Evolutionary conservation across 495 filamentous ascomycete species (phyloP).

Genomic region (Podospora anserina): DNA sequence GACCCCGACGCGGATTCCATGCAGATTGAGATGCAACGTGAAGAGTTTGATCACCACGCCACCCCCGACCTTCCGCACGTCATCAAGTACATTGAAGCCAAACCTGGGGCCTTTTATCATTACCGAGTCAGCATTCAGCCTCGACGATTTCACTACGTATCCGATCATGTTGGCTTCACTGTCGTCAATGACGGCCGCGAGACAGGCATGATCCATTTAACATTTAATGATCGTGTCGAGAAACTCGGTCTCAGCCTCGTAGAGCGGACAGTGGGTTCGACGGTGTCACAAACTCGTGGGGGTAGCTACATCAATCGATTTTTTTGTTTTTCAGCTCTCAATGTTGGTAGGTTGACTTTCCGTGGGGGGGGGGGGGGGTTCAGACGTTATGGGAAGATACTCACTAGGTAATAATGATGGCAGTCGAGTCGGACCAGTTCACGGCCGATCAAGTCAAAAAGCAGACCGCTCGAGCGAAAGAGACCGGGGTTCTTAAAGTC

Average conservation of each 20-base stretch:
- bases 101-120: slow-evolving; percentile 11
- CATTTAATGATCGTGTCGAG: background rate
- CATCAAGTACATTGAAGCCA: slow-evolving; percentile 24
- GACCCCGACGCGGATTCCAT: slow-evolving; percentile 16
- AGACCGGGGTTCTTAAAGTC: background rate
- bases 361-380: no score
- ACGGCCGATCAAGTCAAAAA: background rate
- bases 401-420: background rate
- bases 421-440: background rate
- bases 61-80: background rate
- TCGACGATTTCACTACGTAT: background rate
- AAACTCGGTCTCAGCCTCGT: background rate
- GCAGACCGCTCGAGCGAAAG: background rate
- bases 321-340: background rate
- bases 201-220: background rate
- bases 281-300: background rate
- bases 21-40: background rate
- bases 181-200: background rate
- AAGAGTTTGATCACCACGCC: background rate
- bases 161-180: background rate
- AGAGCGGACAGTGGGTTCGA: background rate
- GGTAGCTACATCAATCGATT: background rate
- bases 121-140: background rate
- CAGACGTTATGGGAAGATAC: background rate
- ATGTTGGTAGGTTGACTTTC: background rate